Percentiles rank a stretch among this genome's conserved stretches.
Conservation (phyloP, 1,284 basidiomycete genomes). For the Trametes sp. region DNA sequence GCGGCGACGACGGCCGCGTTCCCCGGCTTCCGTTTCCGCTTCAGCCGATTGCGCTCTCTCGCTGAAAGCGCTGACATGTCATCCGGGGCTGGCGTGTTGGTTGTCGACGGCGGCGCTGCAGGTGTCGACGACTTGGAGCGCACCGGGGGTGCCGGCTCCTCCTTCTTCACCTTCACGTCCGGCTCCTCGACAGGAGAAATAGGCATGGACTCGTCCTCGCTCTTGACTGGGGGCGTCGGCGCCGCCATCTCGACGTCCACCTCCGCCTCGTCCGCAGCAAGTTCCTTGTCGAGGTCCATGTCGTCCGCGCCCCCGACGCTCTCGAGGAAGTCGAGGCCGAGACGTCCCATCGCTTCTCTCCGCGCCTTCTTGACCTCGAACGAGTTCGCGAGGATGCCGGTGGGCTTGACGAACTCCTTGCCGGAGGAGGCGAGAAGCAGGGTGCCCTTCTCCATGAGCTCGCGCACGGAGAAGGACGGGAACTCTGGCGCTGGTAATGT, state of each 20-base stretch:
- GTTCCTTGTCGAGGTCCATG: slow-evolving; percentile 84
- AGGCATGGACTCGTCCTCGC: slow-evolving; percentile 44
- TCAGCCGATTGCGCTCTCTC: slow-evolving; percentile 89
- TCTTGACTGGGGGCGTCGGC: slow-evolving; percentile 41
- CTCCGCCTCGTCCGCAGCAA: slow-evolving; percentile 62
- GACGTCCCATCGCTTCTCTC: slow-evolving; percentile 81
- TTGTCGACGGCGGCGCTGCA: slow-evolving; percentile 58
- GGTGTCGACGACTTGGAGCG: slow-evolving; percentile 63
- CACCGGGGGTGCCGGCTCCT: slow-evolving; percentile 37
- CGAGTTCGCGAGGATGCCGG: slow-evolving; percentile 71
- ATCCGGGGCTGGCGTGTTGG: slow-evolving; percentile 46
- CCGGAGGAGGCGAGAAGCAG: slow-evolving; percentile 88
- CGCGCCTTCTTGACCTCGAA: slow-evolving; percentile 82
- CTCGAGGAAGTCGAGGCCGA: slow-evolving; percentile 85
- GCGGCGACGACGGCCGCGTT: slow-evolving; percentile 79
- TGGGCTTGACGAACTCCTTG: slow-evolving; percentile 81
- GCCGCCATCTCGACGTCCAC: slow-evolving; percentile 50
- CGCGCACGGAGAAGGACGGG: slow-evolving; percentile 76
- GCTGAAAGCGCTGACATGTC: slow-evolving; percentile 73
- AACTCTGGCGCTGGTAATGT: slow-evolving; percentile 60
- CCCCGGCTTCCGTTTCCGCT: slow-evolving; percentile 91
- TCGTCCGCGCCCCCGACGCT: slow-evolving; percentile 70
- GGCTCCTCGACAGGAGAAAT: slow-evolving; percentile 36
- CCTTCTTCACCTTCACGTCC: slow-evolving; percentile 39
- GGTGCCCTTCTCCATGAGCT: slow-evolving; percentile 77